Base-by-base conservation (phyloP, 768 basidiomycete species). In the Pisolithus tinctorius region DNA sequence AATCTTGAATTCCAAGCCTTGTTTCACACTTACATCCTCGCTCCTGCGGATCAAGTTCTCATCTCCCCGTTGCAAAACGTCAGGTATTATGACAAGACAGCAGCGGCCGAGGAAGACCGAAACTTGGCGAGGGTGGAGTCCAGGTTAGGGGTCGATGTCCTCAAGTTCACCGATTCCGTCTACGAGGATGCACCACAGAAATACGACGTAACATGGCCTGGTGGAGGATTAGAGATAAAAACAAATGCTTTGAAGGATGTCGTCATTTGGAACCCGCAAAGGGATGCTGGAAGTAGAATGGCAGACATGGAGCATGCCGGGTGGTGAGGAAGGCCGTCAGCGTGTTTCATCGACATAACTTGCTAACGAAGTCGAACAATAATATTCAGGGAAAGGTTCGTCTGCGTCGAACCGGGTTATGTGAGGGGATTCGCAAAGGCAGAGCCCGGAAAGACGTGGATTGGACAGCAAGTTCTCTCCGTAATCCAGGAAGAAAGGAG, bases 241-340 rank as follows among this genome's bases (percentile, higher is more conserved):
- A 73, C 76, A 16, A 63, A 52, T n/a, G 75, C 78, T 40, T 70
- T 90, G 55, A 85, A 83, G 61, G 85, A 92, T 53, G 80, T 93
- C 6, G 92, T 93, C n/a, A 71, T 95, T 38, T 98, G 96, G 95
- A 98, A 99, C 71, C 95, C 96, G 6, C 82, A 82, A 59, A 74
- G 72, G 30, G 80, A 77, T 53, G 74, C 67, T 11, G 92, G 92
- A 0, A 71, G 73, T 23, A 84, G 80, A 60, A 86, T 98, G 8
- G 81, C 67, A 11, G 95, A 99, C 63, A 92, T 99, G 91, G 91
- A 97, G 62, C 76, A 78, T 6, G 77, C 78, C 0, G 95, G 94
- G 64, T 94, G 90, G 90, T 93, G 63, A 55, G 80, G 67, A 48
- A 14, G 34, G 13, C 34, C 4, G 11, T 11, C 34, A 34, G 4